phyloP scores from a whole-genome alignment of 352 stramenopile species.

The Globisporangium abappressorium region DNA sequence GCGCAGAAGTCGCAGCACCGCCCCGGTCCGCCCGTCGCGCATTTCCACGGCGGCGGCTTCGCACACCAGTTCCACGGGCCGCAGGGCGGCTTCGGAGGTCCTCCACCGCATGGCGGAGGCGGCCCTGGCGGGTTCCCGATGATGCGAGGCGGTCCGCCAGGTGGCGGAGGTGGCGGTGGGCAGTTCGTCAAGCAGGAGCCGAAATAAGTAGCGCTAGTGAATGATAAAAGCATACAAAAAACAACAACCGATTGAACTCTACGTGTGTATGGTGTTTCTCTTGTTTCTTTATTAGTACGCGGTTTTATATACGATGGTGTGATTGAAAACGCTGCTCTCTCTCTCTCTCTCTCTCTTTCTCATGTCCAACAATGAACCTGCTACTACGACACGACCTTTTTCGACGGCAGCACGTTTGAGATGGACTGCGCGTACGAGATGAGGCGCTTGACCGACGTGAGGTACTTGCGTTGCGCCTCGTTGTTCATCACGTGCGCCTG shows the following conservation, averaged over 20 bases:
- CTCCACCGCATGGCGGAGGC: constrained; percentile 9
- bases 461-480: constrained; percentile 97
- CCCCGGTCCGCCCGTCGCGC: constrained; percentile 5
- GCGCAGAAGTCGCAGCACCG: constrained; percentile 28
- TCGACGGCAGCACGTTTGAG: constrained; percentile 79
- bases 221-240: neutral
- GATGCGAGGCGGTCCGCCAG: constrained; percentile 14
- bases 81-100: constrained; percentile 12
- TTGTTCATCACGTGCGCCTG: constrained; percentile 99
- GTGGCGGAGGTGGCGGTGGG: neutral
- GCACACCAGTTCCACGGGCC: constrained; percentile 13
- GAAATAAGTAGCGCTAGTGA: constrained; percentile 1
- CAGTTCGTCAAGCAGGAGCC: constrained; percentile 17
- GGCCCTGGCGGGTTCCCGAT: constrained; percentile 9
- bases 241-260: neutral
- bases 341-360: neutral
- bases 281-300: neutral
- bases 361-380: neutral
- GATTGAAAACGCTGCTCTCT: neutral
- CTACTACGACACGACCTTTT: constrained; percentile 65
- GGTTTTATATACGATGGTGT: constrained; percentile 12
- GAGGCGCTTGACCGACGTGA: constrained; percentile 97
- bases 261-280: neutral
- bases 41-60: constrained; percentile 20
- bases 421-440: constrained; percentile 96